Conservation (phyloP, 106 monocot genomes). For the Acanthochlamys bracteata region DNA sequence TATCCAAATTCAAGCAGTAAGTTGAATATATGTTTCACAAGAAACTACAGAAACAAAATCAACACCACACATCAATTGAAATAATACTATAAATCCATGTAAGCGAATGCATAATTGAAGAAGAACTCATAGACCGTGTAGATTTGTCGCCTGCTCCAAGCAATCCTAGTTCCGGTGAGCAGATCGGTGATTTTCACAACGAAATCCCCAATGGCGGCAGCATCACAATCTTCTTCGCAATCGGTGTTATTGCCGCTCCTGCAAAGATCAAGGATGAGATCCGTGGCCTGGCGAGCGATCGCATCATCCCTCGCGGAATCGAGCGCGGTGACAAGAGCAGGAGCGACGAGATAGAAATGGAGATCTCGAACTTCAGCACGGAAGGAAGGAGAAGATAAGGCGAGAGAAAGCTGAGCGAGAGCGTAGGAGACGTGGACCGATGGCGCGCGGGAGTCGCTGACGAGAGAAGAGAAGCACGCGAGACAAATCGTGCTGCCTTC, state of each 20-base stretch:
- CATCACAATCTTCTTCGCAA: too few species aligned
- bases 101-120: too few species aligned
- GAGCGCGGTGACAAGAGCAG: constrained; percentile 50
- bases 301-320: constrained; percentile 35
- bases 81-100: too few species aligned
- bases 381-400: constrained; percentile 26
- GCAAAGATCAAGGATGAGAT: constrained; percentile 49
- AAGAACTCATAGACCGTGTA: constrained; percentile 30
- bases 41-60: too few species aligned
- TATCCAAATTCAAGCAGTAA: too few species aligned
- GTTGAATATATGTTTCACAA: too few species aligned
- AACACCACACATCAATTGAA: too few species aligned
- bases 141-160: constrained; percentile 58
- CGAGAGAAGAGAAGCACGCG: constrained; percentile 62
- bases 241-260: too few species aligned
- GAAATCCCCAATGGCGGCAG: constrained; percentile 43
- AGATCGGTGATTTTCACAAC: constrained; percentile 41
- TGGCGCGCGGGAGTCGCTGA: constrained; percentile 39
- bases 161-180: constrained; percentile 34
- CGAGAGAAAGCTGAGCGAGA: constrained; percentile 54
- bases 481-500: constrained; percentile 60
- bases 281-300: constrained; percentile 41
- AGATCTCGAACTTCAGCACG: constrained; percentile 11
- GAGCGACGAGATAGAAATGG: constrained; percentile 44
- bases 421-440: constrained; percentile 79